Base-by-base conservation (phyloP, 225 moss, liverwort and hornwort species). In the Polytrichum formosum region DNA sequence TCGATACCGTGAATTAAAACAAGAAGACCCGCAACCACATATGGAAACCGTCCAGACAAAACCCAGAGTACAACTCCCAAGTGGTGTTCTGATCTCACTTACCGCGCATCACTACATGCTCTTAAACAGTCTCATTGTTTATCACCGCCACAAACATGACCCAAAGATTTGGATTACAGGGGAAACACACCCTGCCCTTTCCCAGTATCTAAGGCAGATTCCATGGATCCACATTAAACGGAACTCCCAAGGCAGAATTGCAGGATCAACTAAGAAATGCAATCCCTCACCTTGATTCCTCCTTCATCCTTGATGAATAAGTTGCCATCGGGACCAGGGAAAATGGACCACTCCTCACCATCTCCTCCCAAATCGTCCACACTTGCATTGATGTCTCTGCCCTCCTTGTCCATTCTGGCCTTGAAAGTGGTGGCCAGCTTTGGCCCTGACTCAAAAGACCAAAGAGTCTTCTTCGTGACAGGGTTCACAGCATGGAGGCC, bases 401-500 rank as follows among this genome's bases (percentile, higher is more conserved):
- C 69, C 66, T 80, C 83, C 54, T 78, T 78, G 9, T 73, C 82
- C 5, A 75, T 59, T 59, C 66, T 37, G 6, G 17, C 4, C 61
- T 67, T 75, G 75, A 82, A 77, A 56, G 67, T 72, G 26, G 79
- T 74, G 18, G 81, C 81, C 84, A 87, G 70, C 7, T 68, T 76
- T 8, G 79, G 22, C 67, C 87, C 87, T 22, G 82, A 84, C 33
- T 64, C 79, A 63, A 79, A 87, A 35, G 75, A 77, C 87, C 87
- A 84, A 7, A 81, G 67, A 21, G 70, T 77, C 72, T 84, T 62
- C 75, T 53, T 61, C 27, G 84, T 84, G 46, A 73, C 77, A 6
- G 84, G 87, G 64, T 82, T 62, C 62, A 87, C 75, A 18, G 87
- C 81, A 35, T 87, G 84, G 23, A 87, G 72, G 13, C 81, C 77